A percentile compares a stretch with the other conserved stretches of the same genome.
These are phyloP conservation scores for Zygosaccharomyces gambellarensis DNA, from an alignment of 805 yeast species.

Conservation along the genomic window DNA sequence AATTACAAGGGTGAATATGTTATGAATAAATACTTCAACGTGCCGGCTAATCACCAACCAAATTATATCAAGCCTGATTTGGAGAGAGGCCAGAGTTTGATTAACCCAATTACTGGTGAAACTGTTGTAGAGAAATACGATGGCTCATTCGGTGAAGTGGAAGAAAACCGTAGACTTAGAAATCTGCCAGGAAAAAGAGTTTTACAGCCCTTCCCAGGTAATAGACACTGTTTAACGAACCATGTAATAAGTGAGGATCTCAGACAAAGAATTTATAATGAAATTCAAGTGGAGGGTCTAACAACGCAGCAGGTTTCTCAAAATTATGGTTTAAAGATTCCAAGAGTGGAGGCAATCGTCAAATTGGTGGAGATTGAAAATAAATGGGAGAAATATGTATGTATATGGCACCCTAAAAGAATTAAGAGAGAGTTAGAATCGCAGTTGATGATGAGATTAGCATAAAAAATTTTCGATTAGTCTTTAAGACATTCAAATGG, in stretches of 20 bases:
- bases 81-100: constrained; percentile 40
- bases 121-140: constrained; percentile 24
- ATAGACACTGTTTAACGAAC: constrained; percentile 65
- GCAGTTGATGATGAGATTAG: constrained; percentile 43
- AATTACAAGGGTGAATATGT: constrained; percentile 79
- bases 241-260: constrained; percentile 52
- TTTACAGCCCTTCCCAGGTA: constrained; percentile 79
- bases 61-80: constrained; percentile 61
- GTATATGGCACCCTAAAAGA: constrained; percentile 30
- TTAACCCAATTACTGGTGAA: constrained; percentile 34
- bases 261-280: constrained; percentile 56
- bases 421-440: neutral
- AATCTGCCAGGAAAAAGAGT: constrained; percentile 11
- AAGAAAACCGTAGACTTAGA: constrained; percentile 11
- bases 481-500: constrained; percentile 69
- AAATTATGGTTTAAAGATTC: constrained; percentile 72
- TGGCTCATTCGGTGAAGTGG: constrained; percentile 17
- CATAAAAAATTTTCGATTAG: constrained; percentile 53
- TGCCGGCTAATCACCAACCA: constrained; percentile 64
- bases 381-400: constrained; percentile 55
- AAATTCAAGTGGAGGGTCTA: constrained; percentile 46
- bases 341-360: constrained; percentile 84
- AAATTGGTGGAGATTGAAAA: constrained; percentile 63
- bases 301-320: constrained; percentile 72
- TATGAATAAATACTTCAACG: constrained; percentile 66